phyloP scores from a whole-genome alignment of 768 basidiomycete genomes.

The Rhodosporidiobolus odoratus region DNA sequence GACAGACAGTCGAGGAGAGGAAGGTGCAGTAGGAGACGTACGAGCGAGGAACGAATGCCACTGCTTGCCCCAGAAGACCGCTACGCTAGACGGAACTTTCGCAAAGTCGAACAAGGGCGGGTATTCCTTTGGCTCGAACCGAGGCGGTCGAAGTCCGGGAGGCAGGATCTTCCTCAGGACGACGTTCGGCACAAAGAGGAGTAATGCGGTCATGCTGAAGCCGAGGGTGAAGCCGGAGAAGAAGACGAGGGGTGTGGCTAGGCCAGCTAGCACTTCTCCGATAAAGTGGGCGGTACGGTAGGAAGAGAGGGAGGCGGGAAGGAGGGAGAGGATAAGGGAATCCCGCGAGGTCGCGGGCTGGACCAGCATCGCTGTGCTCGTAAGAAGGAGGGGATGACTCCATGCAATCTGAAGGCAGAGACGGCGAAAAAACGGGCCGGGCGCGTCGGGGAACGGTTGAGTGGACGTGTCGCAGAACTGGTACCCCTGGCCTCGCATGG shows the following conservation, averaged over 20 bases:
- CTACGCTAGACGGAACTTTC: not conserved
- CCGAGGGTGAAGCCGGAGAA: constrained; percentile 31
- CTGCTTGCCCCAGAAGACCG: constrained; percentile 18
- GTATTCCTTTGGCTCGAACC: constrained; percentile 24
- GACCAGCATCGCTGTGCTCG: constrained; percentile 21
- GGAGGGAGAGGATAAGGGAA: not conserved
- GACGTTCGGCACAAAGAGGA: constrained; percentile 4
- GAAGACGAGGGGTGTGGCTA: constrained; percentile 15
- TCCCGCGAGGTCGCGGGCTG: constrained; percentile 16
- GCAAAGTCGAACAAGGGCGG: constrained; percentile 25
- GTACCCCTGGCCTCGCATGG: constrained; percentile 34
- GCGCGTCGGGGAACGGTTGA: not conserved
- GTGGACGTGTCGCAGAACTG: constrained; percentile 21
- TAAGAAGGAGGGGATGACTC: constrained; percentile 18
- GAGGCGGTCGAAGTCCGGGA: not conserved
- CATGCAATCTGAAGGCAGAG: constrained; percentile 16
- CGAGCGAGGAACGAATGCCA: constrained; percentile 28
- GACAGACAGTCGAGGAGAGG: not conserved
- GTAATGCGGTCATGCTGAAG: constrained; percentile 11
- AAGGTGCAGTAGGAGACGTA: not conserved
- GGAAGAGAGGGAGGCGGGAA: not conserved
- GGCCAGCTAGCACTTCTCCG: constrained; percentile 14
- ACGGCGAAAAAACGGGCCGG: constrained; percentile 9
- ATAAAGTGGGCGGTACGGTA: not conserved
- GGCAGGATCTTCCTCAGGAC: not conserved